Evolutionary conservation across 2,329 filamentous ascomycete species (phyloP).

Genomic region (Aspergillus sp.): DNA sequence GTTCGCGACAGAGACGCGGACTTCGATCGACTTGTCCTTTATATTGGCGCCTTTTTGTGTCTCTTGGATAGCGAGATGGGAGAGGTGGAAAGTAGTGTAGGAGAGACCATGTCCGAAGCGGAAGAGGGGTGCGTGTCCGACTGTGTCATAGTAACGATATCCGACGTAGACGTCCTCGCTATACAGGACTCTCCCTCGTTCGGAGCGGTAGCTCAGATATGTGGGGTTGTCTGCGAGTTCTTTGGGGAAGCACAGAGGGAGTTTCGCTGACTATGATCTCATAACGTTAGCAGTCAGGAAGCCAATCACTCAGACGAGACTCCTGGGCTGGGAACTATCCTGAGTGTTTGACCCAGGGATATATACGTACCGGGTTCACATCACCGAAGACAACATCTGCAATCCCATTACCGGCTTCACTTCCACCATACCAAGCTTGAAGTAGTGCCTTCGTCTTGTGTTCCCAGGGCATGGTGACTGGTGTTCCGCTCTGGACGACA

Average conservation of each 20-base stretch:
- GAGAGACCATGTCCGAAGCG: constrained; percentile 75
- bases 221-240: constrained; percentile 47
- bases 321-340: no score
- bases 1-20: constrained; percentile 36
- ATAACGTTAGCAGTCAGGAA: neutral
- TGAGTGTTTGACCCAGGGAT: no score
- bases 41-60: constrained; percentile 2
- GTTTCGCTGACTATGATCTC: constrained; percentile 56
- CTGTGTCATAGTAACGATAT: constrained; percentile 74
- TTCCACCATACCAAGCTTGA: constrained; percentile 78
- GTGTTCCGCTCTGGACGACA: constrained; percentile 72
- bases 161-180: constrained; percentile 77
- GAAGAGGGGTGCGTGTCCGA: constrained; percentile 62
- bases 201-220: constrained; percentile 67
- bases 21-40: neutral
- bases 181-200: constrained; percentile 68
- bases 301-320: neutral
- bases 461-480: constrained; percentile 49
- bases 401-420: constrained; percentile 75
- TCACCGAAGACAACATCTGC: constrained; percentile 72
- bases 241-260: constrained; percentile 67
- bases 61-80: constrained; percentile 31
- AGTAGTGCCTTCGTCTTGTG: constrained; percentile 53
- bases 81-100: constrained; percentile 66
- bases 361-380: constrained; percentile 55